phyloP scores from a whole-genome alignment of 1,139 yeast genomes.

The Arxiozyma telluris region DNA sequence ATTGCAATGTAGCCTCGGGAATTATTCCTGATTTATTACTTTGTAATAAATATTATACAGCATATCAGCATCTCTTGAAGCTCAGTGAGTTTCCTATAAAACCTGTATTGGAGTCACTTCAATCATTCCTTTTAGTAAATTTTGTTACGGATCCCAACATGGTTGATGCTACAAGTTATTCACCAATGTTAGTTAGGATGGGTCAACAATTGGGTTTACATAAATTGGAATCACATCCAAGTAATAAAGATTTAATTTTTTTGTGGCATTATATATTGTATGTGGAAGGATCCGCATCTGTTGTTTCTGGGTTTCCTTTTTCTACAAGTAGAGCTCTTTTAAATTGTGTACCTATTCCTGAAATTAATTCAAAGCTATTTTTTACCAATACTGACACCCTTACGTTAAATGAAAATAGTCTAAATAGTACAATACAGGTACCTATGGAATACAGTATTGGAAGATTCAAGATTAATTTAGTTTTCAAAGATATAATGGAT shows the following conservation, averaged over 20 bases:
- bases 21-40: constrained; percentile 14
- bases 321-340: constrained; percentile 13
- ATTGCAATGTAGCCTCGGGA: constrained; percentile 21
- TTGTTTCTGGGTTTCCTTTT: constrained; percentile 23
- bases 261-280: constrained; percentile 23
- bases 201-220: constrained; percentile 23
- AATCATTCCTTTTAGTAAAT: constrained; percentile 18
- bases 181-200: constrained; percentile 22
- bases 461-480: constrained; percentile 18
- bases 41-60: constrained; percentile 19
- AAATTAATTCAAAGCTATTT: not conserved
- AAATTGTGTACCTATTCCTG: constrained; percentile 10
- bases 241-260: constrained; percentile 7
- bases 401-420: not conserved
- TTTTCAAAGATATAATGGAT: constrained; percentile 19
- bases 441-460: constrained; percentile 18
- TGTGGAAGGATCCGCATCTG: constrained; percentile 27
- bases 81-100: constrained; percentile 16
- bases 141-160: constrained; percentile 26
- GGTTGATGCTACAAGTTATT: constrained; percentile 19
- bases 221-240: constrained; percentile 2
- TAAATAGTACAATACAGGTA: not conserved
- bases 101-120: constrained; percentile 17
- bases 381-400: too few species aligned
- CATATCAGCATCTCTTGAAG: constrained; percentile 14